Percentiles rank a stretch among this genome's conserved stretches.
These are phyloP conservation scores for Pharnaceum exiguum DNA, from an alignment of 148 eudicot species.

Conservation along the genomic window DNA sequence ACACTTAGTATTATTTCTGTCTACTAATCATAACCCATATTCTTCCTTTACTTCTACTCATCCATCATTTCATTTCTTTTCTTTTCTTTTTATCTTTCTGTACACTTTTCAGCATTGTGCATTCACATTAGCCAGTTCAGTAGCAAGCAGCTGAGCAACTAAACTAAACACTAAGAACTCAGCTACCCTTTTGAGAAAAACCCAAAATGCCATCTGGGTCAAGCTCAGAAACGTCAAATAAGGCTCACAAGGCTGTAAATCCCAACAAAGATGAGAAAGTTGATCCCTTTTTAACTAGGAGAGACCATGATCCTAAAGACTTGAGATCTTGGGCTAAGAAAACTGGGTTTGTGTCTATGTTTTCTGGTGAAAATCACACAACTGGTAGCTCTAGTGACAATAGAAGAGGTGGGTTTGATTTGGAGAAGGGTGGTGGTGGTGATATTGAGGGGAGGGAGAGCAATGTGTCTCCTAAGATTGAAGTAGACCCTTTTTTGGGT, in stretches of 20 bases:
- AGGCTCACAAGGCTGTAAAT: conserved; percentile 22
- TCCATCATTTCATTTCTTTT: conserved; percentile 8
- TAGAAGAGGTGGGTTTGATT: conserved; percentile 33
- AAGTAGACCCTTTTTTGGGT: conserved; percentile 69
- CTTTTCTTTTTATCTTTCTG: not conserved
- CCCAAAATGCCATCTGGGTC: conserved; percentile 67
- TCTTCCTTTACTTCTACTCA: conserved; percentile 21
- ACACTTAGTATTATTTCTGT: not conserved
- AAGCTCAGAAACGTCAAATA: conserved; percentile 44
- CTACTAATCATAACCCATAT: not conserved
- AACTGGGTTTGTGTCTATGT: conserved; percentile 84
- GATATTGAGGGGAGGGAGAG: conserved; percentile 31
- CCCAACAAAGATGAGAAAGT: conserved; percentile 17
- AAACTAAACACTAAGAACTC: not conserved
- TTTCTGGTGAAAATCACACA: conserved; percentile 50
- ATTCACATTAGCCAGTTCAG: no score
- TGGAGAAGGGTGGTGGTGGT: conserved; percentile 60
- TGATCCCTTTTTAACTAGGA: conserved; percentile 64
- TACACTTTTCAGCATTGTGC: no score
- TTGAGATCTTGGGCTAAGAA: conserved; percentile 94
- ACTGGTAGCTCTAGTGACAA: conserved; percentile 32
- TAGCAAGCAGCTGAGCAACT: not conserved
- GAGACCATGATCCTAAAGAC: conserved; percentile 74
- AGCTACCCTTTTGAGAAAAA: conserved; percentile 26
- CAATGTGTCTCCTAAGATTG: conserved; percentile 54